These are phyloP conservation scores for Cryptococcus hybrid DNA, from an alignment of 1,284 basidiomycete genomes.

Conservation along the genomic window DNA sequence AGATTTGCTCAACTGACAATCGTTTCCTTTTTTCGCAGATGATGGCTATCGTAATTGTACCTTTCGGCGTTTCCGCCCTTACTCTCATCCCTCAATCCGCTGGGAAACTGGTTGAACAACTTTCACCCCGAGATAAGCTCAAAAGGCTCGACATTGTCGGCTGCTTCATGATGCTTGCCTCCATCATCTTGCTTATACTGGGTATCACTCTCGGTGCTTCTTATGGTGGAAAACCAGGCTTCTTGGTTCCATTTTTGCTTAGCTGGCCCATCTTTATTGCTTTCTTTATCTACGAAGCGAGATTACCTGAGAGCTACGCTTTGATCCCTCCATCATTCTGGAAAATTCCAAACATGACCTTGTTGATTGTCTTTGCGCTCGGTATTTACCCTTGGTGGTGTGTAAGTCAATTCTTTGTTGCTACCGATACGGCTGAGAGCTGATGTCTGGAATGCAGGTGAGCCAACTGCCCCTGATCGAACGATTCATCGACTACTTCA, in stretches of 20 bases:
- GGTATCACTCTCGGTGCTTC: constrained; percentile 44
- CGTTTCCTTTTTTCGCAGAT: constrained; percentile 6
- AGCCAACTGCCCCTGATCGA: constrained; percentile 24
- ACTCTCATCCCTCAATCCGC: constrained; percentile 19
- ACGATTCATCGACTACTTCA: constrained; percentile 11
- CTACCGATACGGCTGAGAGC: background rate
- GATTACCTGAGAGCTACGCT: constrained; percentile 23
- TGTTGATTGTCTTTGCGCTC: constrained; percentile 29
- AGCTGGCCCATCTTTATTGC: constrained; percentile 33
- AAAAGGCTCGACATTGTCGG: constrained; percentile 42
- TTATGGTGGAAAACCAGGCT: constrained; percentile 39
- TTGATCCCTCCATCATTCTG: constrained; percentile 33
- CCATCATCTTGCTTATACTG: constrained; percentile 43
- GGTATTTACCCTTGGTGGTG: constrained; percentile 29
- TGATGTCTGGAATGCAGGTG: constrained; percentile 4
- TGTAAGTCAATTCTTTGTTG: background rate
- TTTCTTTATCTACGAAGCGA: constrained; percentile 40
- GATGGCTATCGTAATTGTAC: constrained; percentile 27
- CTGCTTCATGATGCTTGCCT: constrained; percentile 29
- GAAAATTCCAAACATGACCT: constrained; percentile 34
- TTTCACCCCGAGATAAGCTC: constrained; percentile 17
- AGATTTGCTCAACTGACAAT: background rate
- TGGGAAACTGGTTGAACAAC: constrained; percentile 18
- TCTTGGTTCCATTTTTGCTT: constrained; percentile 47
- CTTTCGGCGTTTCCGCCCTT: constrained; percentile 31